Evolutionary conservation across 1,139 yeast genomes (phyloP).

Genomic region (Groenewaldozyma auringiensis): DNA sequence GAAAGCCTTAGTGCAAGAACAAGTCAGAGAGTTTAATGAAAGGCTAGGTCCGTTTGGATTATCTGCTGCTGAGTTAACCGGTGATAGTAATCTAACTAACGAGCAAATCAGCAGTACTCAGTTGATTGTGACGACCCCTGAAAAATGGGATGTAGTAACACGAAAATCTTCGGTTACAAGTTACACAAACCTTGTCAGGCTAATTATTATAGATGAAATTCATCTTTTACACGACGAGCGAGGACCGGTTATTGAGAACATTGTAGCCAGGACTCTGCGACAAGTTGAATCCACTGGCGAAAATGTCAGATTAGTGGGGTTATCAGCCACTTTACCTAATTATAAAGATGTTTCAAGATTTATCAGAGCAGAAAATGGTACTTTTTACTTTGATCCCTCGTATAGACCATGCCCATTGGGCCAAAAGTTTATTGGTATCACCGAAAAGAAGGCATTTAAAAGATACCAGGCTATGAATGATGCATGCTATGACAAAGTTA

Average conservation of each 20-base stretch:
- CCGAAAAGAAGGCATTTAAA: constrained; percentile 77
- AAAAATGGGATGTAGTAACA: constrained; percentile 95
- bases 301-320: constrained; percentile 64
- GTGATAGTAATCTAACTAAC: constrained; percentile 75
- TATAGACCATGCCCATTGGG: constrained; percentile 90
- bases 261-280: constrained; percentile 67
- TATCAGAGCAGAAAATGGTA: constrained; percentile 55
- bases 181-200: constrained; percentile 54
- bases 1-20: constrained; percentile 93
- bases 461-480: constrained; percentile 79
- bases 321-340: constrained; percentile 93
- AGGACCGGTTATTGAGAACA: constrained; percentile 89
- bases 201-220: constrained; percentile 87
- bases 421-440: constrained; percentile 81
- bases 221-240: constrained; percentile 90
- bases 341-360: constrained; percentile 82
- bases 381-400: constrained; percentile 74
- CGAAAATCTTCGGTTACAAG: constrained; percentile 64
- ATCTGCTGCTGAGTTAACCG: constrained; percentile 79
- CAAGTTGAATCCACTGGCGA: constrained; percentile 40
- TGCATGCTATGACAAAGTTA: constrained; percentile 77
- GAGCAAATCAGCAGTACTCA: constrained; percentile 76
- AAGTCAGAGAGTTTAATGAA: constrained; percentile 76
- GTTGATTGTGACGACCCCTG: constrained; percentile 86
- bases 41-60: constrained; percentile 62